phyloP scores from a whole-genome alignment of 2,329 filamentous ascomycete genomes.

The Aureobasidium sp. region DNA sequence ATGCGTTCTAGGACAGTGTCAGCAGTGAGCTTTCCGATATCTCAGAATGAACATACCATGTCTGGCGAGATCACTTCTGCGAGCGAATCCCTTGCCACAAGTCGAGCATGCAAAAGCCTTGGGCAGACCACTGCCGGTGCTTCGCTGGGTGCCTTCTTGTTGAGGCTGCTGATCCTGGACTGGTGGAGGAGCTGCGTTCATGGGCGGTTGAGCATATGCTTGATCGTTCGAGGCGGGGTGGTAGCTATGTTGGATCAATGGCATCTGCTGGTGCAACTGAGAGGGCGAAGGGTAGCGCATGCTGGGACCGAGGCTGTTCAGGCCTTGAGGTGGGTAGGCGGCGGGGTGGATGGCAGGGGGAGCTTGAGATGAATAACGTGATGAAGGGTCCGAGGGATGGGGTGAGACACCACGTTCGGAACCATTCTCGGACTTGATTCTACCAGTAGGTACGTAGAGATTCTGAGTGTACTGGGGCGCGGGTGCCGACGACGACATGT shows the following conservation, averaged over 20 bases:
- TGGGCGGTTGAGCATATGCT: slow-evolving; percentile 30
- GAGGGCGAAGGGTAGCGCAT: slow-evolving; percentile 47
- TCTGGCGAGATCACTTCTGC: slow-evolving; percentile 85
- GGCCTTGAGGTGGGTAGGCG: slow-evolving; percentile 35
- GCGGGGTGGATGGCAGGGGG: slow-evolving; percentile 41
- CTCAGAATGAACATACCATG: slow-evolving; percentile 60
- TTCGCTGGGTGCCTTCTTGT: slow-evolving; percentile 28
- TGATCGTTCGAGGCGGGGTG: slow-evolving; percentile 40
- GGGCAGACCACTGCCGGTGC: slow-evolving; percentile 42
- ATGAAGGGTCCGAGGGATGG: slow-evolving; percentile 47
- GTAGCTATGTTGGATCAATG: slow-evolving; percentile 48
- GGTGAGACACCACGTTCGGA: slow-evolving; percentile 51
- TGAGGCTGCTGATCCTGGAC: slow-evolving; percentile 24
- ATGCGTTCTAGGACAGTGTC: slow-evolving; percentile 67
- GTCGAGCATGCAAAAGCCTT: slow-evolving; percentile 86
- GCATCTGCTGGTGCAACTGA: slow-evolving; percentile 43
- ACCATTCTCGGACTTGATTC: slow-evolving; percentile 50
- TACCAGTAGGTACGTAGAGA: slow-evolving; percentile 40
- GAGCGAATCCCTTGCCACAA: slow-evolving; percentile 84
- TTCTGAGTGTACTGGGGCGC: slow-evolving; percentile 27
- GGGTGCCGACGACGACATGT: slow-evolving; percentile 15
- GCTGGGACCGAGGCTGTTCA: slow-evolving; percentile 41
- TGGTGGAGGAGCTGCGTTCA: slow-evolving; percentile 18
- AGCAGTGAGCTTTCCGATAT: slow-evolving; percentile 19
- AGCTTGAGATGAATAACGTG: slow-evolving; percentile 49